Evolutionary conservation across 345 rosid species (phyloP), one percentile per base, ranked within the genome.

Genomic region (Gossypium thurberi): DNA sequence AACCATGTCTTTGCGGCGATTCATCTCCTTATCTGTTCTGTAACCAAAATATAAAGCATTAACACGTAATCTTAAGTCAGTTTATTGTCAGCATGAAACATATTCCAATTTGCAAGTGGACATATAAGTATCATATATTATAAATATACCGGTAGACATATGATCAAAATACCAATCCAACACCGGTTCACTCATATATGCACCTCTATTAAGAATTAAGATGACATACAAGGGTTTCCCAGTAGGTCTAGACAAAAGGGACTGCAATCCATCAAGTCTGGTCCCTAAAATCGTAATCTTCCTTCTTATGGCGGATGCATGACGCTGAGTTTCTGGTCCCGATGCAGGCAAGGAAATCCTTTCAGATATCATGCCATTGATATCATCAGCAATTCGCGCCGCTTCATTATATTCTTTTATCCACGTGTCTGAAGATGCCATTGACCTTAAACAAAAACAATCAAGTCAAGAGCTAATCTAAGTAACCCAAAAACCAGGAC

Each of bases 21-120:
- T 95, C 89, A 92, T 87, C 88, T 95, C 99, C 81, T 88, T 95
- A 78, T 89, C 98, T 10, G 98, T 86, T 71, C 98, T 95, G 91
- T 52, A 9, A 76, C 18, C 28, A 46, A 42, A 42, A 71, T 10
- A 42, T 1, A 17, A 65, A 59, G 47, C 56, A 71, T 14, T 47
- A 33, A 66, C 57, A 47, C 72, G 47, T 25, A n/a, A 1, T n/a
- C 68, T 5, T 40, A 28, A n/a, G 48, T 3, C 68, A 63, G 48
- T n/a, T 63, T 40, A n/a, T 3, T 4, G 3, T 46, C 23, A n/a
- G 8, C 6, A 3, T 48, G 17, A 47, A 74, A 26, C 57, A 42
- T 20, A 25, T 48, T 26, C 40, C 56, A 25, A 71, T 57, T 20
- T 44, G 64, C 60, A 73, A 25, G 46, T 4, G 46, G 47, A 59